Percentiles rank a stretch among this genome's conserved stretches.
These are phyloP conservation scores for Acer campestre DNA, from an alignment of 345 rosid species.

Conservation along the genomic window DNA sequence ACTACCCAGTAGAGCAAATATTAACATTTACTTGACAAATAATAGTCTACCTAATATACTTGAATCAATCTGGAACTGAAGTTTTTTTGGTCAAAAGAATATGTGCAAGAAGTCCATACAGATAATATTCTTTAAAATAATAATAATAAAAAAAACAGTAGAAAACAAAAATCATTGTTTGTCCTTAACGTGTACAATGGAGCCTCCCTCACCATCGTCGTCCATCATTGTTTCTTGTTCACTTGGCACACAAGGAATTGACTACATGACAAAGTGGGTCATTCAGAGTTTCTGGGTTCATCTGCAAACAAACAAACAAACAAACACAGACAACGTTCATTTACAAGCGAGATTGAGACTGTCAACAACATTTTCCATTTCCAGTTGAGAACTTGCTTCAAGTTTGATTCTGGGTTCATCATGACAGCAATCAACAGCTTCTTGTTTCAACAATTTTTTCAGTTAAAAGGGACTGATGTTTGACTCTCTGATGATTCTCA, in stretches of 20 bases:
- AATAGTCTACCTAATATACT: no score
- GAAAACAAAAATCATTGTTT: no score
- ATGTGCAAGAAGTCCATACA: not conserved
- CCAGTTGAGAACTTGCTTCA: no score
- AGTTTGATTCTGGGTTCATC: no score
- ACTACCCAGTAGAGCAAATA: not conserved
- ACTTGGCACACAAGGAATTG: not conserved
- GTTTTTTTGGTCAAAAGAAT: not conserved
- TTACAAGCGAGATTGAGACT: no score
- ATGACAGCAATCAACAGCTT: not conserved
- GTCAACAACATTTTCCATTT: no score
- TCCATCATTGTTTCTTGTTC: not conserved
- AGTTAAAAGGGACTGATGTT: no score
- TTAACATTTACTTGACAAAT: not conserved
- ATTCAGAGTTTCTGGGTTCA: not conserved
- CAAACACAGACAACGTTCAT: no score
- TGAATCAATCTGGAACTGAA: no score
- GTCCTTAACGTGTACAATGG: not conserved
- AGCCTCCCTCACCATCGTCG: not conserved
- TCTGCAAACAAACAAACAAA: no score
- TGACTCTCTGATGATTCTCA: not conserved
- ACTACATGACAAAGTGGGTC: not conserved
- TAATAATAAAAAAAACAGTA: not conserved
- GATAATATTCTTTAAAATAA: not conserved
- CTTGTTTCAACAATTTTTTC: not conserved